phyloP scores from a whole-genome alignment of 108 stramenopile species.

The Nannochloropsis gaditana region DNA sequence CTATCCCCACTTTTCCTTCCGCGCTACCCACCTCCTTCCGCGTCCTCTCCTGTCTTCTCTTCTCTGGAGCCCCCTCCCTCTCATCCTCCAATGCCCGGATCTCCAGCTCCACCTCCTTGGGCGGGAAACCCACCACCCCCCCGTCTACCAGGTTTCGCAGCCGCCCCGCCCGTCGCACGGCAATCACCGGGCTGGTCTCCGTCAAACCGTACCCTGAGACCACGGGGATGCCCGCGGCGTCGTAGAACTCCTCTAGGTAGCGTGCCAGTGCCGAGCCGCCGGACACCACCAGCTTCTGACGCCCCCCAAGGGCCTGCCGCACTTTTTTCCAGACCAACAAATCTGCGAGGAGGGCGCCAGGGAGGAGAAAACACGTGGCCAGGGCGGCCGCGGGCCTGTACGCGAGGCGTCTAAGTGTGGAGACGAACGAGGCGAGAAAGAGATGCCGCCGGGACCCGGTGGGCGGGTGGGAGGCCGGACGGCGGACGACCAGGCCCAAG shows the following conservation, averaged over 20 bases:
- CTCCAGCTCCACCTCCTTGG: conserved; percentile 66
- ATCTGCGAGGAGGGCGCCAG: conserved; percentile 69
- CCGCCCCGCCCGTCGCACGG: conserved; percentile 50
- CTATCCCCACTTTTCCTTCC: conserved; percentile 46
- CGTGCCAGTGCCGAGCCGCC: conserved; percentile 81
- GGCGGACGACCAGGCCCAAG: conserved; percentile 69
- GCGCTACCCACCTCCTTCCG: neutral
- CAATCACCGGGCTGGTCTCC: conserved; percentile 70
- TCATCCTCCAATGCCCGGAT: conserved; percentile 60
- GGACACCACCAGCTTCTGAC: conserved; percentile 68
- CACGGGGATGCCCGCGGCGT: conserved; percentile 56
- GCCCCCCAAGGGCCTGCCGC: conserved; percentile 77
- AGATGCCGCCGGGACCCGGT: neutral
- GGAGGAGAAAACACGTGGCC: conserved; percentile 57
- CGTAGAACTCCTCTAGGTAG: conserved; percentile 76
- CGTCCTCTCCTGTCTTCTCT: no score
- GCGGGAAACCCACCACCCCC: conserved; percentile 65
- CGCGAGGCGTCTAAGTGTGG: conserved; percentile 38
- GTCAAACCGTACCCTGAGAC: conserved; percentile 84
- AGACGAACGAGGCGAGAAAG: neutral
- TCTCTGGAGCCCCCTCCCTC: neutral
- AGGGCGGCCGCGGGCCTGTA: conserved; percentile 57
- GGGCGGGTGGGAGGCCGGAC: conserved; percentile 21
- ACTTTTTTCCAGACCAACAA: conserved; percentile 85
- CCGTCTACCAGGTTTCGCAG: conserved; percentile 49